Percentiles rank a stretch among this genome's conserved stretches.
Evolutionary conservation across 192 early-diverging fungal genomes (phyloP).

Genomic region (Backusella psychrophila): DNA sequence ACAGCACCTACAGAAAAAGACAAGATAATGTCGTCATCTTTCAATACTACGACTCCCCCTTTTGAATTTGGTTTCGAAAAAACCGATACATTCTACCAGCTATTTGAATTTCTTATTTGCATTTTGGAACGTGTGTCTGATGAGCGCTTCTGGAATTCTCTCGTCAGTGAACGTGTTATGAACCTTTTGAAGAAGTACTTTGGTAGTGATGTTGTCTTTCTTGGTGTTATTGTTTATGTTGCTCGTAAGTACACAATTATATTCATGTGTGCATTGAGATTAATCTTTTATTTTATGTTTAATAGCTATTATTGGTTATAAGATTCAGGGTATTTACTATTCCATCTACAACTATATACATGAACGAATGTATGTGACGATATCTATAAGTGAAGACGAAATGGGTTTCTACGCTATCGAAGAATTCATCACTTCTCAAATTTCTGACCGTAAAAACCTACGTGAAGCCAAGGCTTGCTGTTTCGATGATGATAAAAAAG

Average conservation of each 20-base stretch:
- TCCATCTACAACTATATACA: background rate
- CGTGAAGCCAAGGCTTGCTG: conserved; percentile 5
- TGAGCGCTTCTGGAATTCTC: conserved; percentile 14
- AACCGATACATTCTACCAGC: background rate
- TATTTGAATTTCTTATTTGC: background rate
- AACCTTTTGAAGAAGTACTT: conserved; percentile 13
- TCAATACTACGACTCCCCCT: background rate
- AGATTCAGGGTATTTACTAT: background rate
- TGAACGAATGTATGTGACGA: conserved; percentile 15
- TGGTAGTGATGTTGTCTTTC: conserved; percentile 20
- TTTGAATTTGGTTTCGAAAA: background rate
- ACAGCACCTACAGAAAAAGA: background rate
- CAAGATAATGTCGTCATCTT: background rate
- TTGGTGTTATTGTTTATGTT: conserved; percentile 21
- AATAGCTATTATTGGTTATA: conserved; percentile 10
- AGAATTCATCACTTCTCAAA: conserved; percentile 1
- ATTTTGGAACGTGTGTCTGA: conserved; percentile 5
- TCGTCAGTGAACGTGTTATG: conserved; percentile 15
- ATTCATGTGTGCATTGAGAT: background rate
- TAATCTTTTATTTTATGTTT: background rate
- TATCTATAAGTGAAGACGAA: conserved; percentile 13
- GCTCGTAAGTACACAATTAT: conserved; percentile 14
- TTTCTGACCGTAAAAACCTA: background rate
- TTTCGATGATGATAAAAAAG: background rate
- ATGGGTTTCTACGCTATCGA: conserved; percentile 10